Evolutionary conservation across 2,329 filamentous ascomycete genomes (phyloP).

Genomic region (Graphium sp.): DNA sequence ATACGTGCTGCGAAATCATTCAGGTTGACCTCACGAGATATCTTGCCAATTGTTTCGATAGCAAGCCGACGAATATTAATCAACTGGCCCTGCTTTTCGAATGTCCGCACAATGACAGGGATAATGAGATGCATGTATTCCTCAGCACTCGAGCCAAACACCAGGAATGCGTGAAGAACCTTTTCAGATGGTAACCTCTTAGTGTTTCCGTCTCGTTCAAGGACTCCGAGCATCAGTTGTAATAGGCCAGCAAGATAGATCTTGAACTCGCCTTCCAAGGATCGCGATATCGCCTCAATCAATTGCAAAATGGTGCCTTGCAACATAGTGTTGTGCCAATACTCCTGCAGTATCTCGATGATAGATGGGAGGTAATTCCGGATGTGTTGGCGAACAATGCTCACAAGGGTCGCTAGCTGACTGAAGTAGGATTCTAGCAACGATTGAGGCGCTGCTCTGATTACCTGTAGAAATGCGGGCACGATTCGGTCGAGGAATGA

Average conservation of each 20-base stretch:
- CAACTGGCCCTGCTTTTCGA: conserved; percentile 76
- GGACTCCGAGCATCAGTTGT: conserved; percentile 82
- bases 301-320: conserved; percentile 85
- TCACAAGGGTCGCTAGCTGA: conserved; percentile 81
- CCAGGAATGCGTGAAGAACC: conserved; percentile 85
- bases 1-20: conserved; percentile 95
- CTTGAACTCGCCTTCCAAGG: conserved; percentile 94
- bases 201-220: conserved; percentile 67
- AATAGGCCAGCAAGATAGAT: conserved; percentile 80
- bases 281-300: conserved; percentile 84
- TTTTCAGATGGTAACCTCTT: conserved; percentile 74
- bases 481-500: conserved; percentile 89
- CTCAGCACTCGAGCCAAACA: conserved; percentile 89
- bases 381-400: conserved; percentile 93
- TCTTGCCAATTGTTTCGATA: conserved; percentile 86
- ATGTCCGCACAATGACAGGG: conserved; percentile 83
- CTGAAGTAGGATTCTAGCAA: conserved; percentile 94
- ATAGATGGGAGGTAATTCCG: conserved; percentile 79
- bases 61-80: conserved; percentile 66
- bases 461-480: conserved; percentile 81
- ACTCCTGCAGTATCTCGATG: conserved; percentile 72
- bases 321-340: conserved; percentile 72
- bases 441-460: conserved; percentile 60
- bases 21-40: conserved; percentile 91
- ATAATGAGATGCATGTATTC: conserved; percentile 99